Conservation (phyloP, 306 rosid species). For the Rosa chinensis region DNA sequence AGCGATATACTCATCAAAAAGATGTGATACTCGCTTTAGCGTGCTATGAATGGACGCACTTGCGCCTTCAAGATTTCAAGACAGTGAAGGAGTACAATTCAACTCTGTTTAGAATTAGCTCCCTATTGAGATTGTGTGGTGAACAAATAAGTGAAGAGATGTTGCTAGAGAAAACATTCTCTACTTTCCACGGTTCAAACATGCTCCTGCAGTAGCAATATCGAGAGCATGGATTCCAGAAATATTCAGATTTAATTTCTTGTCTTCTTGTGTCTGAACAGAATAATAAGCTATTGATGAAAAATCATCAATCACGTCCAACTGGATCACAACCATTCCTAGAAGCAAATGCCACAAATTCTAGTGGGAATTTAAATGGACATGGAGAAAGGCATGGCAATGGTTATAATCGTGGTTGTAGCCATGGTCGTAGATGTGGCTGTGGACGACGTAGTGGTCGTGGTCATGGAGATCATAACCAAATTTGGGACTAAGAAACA, state of each 20-base stretch:
- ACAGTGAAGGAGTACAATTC: too few relatives aligned
- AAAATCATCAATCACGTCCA: not conserved
- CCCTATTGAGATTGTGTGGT: too few relatives aligned
- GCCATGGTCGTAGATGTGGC: too few relatives aligned
- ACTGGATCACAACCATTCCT: not conserved
- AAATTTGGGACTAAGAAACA: too few relatives aligned
- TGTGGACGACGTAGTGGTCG: not conserved
- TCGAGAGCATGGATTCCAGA: not conserved
- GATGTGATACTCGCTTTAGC: not conserved
- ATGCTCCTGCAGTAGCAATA: not conserved
- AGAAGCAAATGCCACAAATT: not conserved
- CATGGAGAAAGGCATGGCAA: not conserved
- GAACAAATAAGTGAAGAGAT: not conserved
- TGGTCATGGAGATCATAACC: not conserved
- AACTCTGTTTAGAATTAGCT: too few relatives aligned
- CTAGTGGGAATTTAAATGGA: not conserved
- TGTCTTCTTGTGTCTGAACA: not conserved
- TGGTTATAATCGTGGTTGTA: too few relatives aligned
- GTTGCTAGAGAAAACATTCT: not conserved
- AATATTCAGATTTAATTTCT: not conserved
- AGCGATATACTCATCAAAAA: not conserved
- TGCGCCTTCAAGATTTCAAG: not conserved
- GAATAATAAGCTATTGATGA: not conserved
- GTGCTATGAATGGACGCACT: too few relatives aligned
- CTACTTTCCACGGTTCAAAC: too few relatives aligned